A percentile compares a stretch with the other conserved stretches of the same genome.
These are phyloP conservation scores for Trichomonas gallinae DNA, from an alignment of 208 protist genomes.

Conservation along the genomic window DNA sequence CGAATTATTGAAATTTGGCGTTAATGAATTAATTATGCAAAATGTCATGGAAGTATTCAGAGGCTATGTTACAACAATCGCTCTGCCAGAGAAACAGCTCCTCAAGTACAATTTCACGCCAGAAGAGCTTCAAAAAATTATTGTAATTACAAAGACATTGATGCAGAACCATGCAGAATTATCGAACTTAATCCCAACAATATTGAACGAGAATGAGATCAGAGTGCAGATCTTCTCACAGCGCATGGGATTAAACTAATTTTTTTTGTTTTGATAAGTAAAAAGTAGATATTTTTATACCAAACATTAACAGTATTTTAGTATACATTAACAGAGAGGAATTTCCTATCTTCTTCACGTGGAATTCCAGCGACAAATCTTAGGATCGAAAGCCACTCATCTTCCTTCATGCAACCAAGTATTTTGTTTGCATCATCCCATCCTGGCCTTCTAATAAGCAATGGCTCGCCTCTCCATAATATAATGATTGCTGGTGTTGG, in stretches of 20 bases:
- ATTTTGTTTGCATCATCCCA: neutral
- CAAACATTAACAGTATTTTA: neutral
- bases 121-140: neutral
- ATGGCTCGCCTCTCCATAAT: neutral
- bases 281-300: neutral
- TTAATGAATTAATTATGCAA: neutral
- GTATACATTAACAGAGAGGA: neutral
- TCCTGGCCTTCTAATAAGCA: neutral
- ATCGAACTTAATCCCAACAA: neutral
- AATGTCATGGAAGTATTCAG: neutral
- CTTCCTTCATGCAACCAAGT: neutral
- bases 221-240: neutral
- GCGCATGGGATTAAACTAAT: neutral
- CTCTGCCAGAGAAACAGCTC: neutral
- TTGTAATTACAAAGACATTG: neutral
- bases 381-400: neutral
- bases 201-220: neutral
- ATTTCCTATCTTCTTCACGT: neutral
- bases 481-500: conserved; percentile 1
- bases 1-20: neutral
- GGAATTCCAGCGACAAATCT: neutral
- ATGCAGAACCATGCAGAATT: neutral
- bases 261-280: neutral
- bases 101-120: neutral
- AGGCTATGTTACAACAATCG: neutral